phyloP scores from a whole-genome alignment of 805 yeast genomes.

The Wickerhamiella australiensis region DNA sequence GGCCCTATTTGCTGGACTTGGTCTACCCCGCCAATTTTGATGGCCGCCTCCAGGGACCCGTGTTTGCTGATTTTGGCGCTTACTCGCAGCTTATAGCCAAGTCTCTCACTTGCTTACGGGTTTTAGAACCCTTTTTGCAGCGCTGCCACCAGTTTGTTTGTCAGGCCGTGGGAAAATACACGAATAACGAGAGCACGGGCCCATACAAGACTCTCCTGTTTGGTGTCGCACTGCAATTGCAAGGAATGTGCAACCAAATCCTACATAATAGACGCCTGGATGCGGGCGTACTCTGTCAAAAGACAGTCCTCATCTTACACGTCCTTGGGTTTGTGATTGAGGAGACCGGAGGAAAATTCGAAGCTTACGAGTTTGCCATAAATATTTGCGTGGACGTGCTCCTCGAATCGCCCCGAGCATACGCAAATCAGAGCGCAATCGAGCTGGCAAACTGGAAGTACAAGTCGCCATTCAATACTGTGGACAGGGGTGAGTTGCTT shows the following conservation, averaged over 20 bases:
- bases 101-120: neutral
- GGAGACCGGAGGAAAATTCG: slow-evolving; percentile 16
- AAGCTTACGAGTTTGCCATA: slow-evolving; percentile 17
- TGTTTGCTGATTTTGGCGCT: slow-evolving; percentile 16
- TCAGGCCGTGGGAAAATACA: slow-evolving; percentile 6
- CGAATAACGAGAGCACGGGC: neutral
- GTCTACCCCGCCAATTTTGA: slow-evolving; percentile 9
- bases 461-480: neutral
- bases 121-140: slow-evolving; percentile 2
- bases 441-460: slow-evolving; percentile 7
- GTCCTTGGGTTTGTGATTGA: slow-evolving; percentile 17
- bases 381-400: slow-evolving; percentile 16
- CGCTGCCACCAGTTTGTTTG: neutral
- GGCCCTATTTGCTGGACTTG: neutral
- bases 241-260: slow-evolving; percentile 16
- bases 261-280: slow-evolving; percentile 9
- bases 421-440: neutral
- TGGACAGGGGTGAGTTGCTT: slow-evolving; percentile 16
- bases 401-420: slow-evolving; percentile 1
- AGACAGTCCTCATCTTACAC: slow-evolving; percentile 15
- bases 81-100: slow-evolving; percentile 17
- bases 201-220: slow-evolving; percentile 15
- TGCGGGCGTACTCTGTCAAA: slow-evolving; percentile 7
- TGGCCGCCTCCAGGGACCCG: neutral
- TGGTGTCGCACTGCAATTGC: slow-evolving; percentile 18